Conservation (phyloP, 495 filamentous ascomycete genomes). For the Cercophora scortea region DNA sequence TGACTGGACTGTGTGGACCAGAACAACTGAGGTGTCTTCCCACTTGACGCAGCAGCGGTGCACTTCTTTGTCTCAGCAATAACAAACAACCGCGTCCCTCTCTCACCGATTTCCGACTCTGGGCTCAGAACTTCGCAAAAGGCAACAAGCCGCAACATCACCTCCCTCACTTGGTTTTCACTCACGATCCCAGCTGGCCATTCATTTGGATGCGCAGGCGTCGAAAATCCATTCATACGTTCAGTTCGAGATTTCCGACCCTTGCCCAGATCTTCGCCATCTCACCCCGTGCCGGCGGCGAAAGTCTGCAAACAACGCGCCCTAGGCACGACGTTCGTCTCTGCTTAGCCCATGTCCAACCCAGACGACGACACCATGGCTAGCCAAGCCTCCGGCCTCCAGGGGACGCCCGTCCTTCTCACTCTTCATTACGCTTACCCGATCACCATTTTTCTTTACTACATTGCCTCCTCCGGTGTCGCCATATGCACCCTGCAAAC, state of each 20-base stretch:
- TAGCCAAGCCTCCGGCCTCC: constrained; percentile 1
- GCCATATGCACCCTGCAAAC: constrained; percentile 51
- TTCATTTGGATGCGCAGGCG: background rate
- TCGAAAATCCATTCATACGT: background rate
- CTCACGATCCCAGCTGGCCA: background rate
- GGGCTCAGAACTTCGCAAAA: no score
- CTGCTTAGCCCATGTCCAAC: constrained; percentile 7
- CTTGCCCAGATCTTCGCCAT: background rate
- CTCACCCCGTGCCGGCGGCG: background rate
- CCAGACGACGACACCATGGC: constrained; percentile 8
- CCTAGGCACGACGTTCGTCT: background rate
- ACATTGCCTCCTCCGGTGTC: constrained; percentile 39
- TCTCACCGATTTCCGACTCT: no score
- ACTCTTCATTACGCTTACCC: constrained; percentile 50
- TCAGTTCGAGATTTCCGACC: background rate
- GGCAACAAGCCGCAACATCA: background rate
- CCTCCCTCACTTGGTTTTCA: background rate
- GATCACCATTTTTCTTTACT: constrained; percentile 46
- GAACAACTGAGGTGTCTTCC: no score
- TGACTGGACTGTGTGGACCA: no score
- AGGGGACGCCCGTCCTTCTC: constrained; percentile 12
- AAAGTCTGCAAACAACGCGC: no score
- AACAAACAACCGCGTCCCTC: no score
- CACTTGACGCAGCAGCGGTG: no score
- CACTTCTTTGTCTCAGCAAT: no score